Percentiles rank a stretch among this genome's conserved stretches.
Evolutionary conservation across 2,329 filamentous ascomycete species (phyloP).

Genomic region (Acephala macrosclerotiorum): DNA sequence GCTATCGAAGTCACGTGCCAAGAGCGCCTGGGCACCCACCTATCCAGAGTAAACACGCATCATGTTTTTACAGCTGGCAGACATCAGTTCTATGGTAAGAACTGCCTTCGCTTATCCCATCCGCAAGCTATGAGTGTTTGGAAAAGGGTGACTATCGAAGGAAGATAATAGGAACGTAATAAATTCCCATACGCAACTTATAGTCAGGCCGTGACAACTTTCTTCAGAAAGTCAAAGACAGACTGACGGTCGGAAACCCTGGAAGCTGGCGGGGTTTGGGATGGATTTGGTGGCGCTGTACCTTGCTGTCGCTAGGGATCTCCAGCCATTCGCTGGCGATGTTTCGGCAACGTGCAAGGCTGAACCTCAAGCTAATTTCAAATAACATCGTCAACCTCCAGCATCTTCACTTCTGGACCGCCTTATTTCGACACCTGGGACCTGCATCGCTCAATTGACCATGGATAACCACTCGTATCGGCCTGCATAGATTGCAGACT

Average conservation of each 20-base stretch:
- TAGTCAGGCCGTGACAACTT: too few relatives aligned
- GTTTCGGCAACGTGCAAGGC: slow-evolving; percentile 21
- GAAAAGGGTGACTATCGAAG: too few relatives aligned
- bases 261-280: not conserved
- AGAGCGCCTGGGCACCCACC: too few relatives aligned
- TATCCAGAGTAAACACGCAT: too few relatives aligned
- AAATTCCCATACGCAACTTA: too few relatives aligned
- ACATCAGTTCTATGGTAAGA: too few relatives aligned
- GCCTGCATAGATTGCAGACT: not conserved
- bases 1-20: too few relatives aligned
- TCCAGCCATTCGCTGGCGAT: slow-evolving; percentile 25
- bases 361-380: slow-evolving; percentile 7
- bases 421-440: not conserved
- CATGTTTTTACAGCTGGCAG: too few relatives aligned
- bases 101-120: too few relatives aligned
- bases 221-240: too few relatives aligned
- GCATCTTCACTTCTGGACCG: not conserved
- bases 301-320: not conserved
- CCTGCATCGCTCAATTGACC: slow-evolving; percentile 9
- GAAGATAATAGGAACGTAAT: too few relatives aligned
- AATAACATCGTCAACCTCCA: not conserved
- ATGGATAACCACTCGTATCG: slow-evolving; percentile 3
- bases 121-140: too few relatives aligned
- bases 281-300: slow-evolving; percentile 5
- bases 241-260: not conserved